Conservation (phyloP, 768 basidiomycete species). For the Mycena galericulata region DNA sequence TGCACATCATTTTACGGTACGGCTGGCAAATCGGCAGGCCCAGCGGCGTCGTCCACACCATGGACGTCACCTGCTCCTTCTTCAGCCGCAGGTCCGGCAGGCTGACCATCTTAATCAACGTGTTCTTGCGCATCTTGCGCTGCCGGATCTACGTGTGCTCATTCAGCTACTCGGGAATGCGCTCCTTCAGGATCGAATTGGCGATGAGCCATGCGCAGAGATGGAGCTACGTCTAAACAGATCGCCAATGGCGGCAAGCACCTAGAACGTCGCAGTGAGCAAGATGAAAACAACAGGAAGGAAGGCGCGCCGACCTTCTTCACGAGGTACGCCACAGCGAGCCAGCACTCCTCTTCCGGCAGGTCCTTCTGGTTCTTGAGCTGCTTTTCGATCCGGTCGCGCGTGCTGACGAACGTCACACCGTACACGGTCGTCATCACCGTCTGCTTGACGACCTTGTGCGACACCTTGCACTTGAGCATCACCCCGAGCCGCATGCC, state of each 20-base stretch:
- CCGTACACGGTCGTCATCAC: slow-evolving; percentile 99
- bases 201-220: slow-evolving; percentile 85
- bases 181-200: slow-evolving; percentile 83
- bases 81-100: slow-evolving; percentile 58
- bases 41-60: slow-evolving; percentile 97
- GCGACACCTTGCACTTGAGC: slow-evolving; percentile 80
- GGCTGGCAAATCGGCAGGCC: slow-evolving; percentile 97
- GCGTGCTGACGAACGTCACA: slow-evolving; percentile 94
- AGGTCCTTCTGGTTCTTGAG: slow-evolving; percentile 82
- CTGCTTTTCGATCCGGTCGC: slow-evolving; percentile 94
- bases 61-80: slow-evolving; percentile 94
- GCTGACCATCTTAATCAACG: slow-evolving; percentile 27
- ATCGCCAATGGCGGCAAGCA: slow-evolving; percentile 87
- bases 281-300: neutral
- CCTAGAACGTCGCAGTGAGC: slow-evolving; percentile 49
- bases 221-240: slow-evolving; percentile 92
- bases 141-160: slow-evolving; percentile 35
- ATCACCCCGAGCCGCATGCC: slow-evolving; percentile 68
- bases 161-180: slow-evolving; percentile 61
- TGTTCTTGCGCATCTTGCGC: slow-evolving; percentile 5
- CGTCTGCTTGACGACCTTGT: slow-evolving; percentile 99
- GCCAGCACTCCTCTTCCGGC: slow-evolving; percentile 79
- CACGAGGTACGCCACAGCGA: slow-evolving; percentile 82
- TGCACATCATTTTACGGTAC: slow-evolving; percentile 85
- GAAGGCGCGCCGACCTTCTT: slow-evolving; percentile 62